phyloP scores from a whole-genome alignment of 2,329 filamentous ascomycete species.

The Colletotrichum tanaceti region DNA sequence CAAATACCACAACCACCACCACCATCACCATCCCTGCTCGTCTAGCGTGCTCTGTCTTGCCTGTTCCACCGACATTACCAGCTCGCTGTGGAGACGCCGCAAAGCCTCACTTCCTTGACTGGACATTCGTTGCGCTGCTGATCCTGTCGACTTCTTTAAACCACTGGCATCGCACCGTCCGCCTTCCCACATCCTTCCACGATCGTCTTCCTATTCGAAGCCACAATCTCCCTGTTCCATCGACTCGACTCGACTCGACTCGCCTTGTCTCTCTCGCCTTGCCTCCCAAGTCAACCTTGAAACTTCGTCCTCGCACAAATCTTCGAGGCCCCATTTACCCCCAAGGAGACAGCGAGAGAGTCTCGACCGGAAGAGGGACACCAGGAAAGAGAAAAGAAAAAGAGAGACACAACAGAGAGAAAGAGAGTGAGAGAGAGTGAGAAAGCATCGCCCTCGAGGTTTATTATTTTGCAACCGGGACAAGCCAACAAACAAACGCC shows the following conservation, averaged over 20 bases:
- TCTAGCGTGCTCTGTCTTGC: conserved; percentile 41
- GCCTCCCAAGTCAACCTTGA: conserved; percentile 23
- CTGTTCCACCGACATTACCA: conserved; percentile 42
- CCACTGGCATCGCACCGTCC: conserved; percentile 37
- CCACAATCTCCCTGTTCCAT: conserved; percentile 38
- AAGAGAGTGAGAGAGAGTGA: not conserved
- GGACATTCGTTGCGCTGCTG: conserved; percentile 39
- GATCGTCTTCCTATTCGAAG: conserved; percentile 40
- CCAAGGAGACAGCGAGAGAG: not conserved
- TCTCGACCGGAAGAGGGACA: not conserved
- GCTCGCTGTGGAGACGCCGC: conserved; percentile 39
- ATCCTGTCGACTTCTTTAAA: conserved; percentile 41
- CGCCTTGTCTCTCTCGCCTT: conserved; percentile 20
- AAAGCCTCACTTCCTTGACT: conserved; percentile 43
- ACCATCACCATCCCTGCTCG: conserved; percentile 28
- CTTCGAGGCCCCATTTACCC: conserved; percentile 23
- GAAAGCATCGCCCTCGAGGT: not conserved
- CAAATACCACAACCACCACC: conserved; percentile 7
- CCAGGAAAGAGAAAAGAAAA: conserved; percentile 2
- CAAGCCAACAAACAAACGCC: conserved; percentile 21
- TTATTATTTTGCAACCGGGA: conserved; percentile 25
- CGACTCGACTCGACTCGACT: conserved; percentile 31
- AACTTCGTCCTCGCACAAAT: conserved; percentile 23
- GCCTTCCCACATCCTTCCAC: conserved; percentile 13
- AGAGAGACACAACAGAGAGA: not conserved